phyloP scores from a whole-genome alignment of 2,329 filamentous ascomycete genomes.

The Didymellaceae sp. region DNA sequence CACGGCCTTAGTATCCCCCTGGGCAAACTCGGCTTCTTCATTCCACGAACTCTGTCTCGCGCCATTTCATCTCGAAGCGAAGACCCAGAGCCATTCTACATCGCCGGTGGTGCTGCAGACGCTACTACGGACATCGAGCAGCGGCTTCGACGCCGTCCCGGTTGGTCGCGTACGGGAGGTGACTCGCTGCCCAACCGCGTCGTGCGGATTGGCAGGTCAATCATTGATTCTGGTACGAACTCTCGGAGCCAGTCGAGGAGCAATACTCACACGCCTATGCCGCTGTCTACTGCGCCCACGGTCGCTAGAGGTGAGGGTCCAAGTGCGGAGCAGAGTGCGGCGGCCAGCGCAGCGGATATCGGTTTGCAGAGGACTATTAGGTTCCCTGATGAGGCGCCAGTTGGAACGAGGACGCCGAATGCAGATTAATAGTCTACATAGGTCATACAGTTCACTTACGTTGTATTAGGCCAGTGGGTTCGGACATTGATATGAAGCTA shows the following conservation, averaged over 20 bases:
- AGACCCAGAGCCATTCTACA: conserved; percentile 40
- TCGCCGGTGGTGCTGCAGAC: conserved; percentile 25
- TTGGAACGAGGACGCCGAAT: neutral
- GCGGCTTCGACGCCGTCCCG: conserved; percentile 33
- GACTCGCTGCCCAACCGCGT: conserved; percentile 38
- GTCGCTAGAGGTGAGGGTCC: conserved; percentile 14
- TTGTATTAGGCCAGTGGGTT: no score
- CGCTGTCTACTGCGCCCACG: conserved; percentile 14
- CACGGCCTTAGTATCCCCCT: conserved; percentile 84
- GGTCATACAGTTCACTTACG: neutral
- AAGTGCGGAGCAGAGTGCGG: neutral
- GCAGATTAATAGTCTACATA: neutral
- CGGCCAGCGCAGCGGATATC: neutral
- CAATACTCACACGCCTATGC: conserved; percentile 13
- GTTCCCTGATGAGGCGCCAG: conserved; percentile 35
- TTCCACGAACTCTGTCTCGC: conserved; percentile 68
- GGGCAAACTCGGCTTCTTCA: conserved; percentile 67
- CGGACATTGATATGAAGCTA: no score
- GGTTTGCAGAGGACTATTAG: conserved; percentile 35
- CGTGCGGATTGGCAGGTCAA: conserved; percentile 44
- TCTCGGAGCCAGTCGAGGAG: conserved; percentile 17
- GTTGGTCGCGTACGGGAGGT: conserved; percentile 26
- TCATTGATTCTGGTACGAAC: conserved; percentile 34
- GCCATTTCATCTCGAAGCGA: conserved; percentile 41
- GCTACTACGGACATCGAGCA: conserved; percentile 30